These are phyloP conservation scores for Podospora pseudopauciseta DNA, from an alignment of 495 filamentous ascomycete genomes.

Conservation along the genomic window DNA sequence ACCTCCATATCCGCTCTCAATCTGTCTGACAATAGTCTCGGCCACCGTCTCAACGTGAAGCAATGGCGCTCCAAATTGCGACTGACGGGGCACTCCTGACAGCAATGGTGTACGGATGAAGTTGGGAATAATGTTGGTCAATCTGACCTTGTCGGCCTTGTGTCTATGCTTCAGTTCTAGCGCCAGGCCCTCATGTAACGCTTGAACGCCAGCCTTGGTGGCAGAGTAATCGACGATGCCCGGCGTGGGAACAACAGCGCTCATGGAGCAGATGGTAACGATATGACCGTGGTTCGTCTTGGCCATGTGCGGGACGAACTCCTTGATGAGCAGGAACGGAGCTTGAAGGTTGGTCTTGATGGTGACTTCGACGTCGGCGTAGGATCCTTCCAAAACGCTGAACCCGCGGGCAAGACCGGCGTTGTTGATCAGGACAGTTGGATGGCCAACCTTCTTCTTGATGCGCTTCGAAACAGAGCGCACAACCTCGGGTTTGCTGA, in stretches of 20 bases:
- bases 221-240: conserved; percentile 26
- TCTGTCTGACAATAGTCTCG: conserved; percentile 32
- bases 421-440: conserved; percentile 31
- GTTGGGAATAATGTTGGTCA: conserved; percentile 31
- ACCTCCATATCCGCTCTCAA: conserved; percentile 34
- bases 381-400: conserved; percentile 24
- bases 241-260: conserved; percentile 19
- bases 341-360: conserved; percentile 26
- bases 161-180: conserved; percentile 26
- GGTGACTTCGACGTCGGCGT: conserved; percentile 27
- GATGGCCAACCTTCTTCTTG: conserved; percentile 25
- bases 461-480: conserved; percentile 18
- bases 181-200: conserved; percentile 24
- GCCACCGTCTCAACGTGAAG: conserved; percentile 37
- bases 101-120: conserved; percentile 38
- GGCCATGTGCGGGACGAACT: conserved; percentile 29
- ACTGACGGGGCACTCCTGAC: conserved; percentile 28
- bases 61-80: conserved; percentile 35
- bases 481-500: conserved; percentile 21
- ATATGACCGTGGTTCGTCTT: conserved; percentile 26
- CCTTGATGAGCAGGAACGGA: conserved; percentile 29
- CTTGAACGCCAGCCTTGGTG: conserved; percentile 23
- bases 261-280: conserved; percentile 25
- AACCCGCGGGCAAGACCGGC: conserved; percentile 24
- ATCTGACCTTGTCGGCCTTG: conserved; percentile 31